Evolutionary conservation across 345 rosid species (phyloP), one percentile per base, ranked within the genome.

Genomic region (Syzygium grande): DNA sequence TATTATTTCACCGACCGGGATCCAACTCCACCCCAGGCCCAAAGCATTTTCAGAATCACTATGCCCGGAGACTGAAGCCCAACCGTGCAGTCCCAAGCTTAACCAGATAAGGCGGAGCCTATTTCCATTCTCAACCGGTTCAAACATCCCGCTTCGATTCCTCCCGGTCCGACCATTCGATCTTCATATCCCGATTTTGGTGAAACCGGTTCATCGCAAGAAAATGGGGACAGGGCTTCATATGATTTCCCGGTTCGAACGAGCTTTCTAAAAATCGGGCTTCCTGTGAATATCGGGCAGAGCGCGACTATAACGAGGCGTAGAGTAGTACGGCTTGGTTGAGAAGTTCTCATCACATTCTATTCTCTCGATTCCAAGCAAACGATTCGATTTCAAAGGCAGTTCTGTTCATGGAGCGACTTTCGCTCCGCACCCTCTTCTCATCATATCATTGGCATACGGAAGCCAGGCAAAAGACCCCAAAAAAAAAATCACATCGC

Each of bases 401-500:
- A 27, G 29, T 59, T 27, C 27, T 55, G 27, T 59, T 25, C 1
- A 2, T 27, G 27, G 65, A 27, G 65, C 27, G 65, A 59, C 65
- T 27, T 59, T 59, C 2, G 7, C 14, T 25, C 0, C 3, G 9
- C 3, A 0, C 27, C 7, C 15, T 6, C 7, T 59, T 59, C 5
- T 10, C 5, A 17, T 30, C 4, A 68, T 1, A 30, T 68, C 3
- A 30, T 30, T 17, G 3, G 12, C 23, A 30, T 2, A 17, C 17
- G 2, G 11, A 68, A 5, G 2, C 11, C 22, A 65, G 78, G 22
- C 78, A 1, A 6, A 68, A 34, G 12, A 22, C 6, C 1, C 12
- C 16, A 21, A 0, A 1, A 17, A 68, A 55, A 30, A 68, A 43
- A 43, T 5, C 6, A 0, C 17, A 0, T 16, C 79, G 7, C 1